These are phyloP conservation scores for Aureobasidium sp. DNA, from an alignment of 2,329 filamentous ascomycete species.

Conservation along the genomic window DNA sequence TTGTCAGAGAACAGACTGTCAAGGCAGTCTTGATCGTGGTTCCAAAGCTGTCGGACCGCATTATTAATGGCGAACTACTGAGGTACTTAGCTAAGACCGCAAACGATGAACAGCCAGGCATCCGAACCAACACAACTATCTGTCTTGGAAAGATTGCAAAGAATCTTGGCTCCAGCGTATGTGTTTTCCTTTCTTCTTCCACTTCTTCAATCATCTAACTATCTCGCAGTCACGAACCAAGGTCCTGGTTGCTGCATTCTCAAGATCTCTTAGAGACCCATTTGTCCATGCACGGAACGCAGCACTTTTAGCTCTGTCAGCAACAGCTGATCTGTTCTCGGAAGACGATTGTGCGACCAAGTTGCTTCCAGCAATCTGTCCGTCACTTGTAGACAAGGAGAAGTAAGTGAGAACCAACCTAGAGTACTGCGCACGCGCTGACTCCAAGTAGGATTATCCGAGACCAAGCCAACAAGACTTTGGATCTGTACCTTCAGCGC, in stretches of 20 bases:
- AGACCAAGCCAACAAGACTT: slow-evolving; percentile 81
- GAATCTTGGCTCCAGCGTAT: slow-evolving; percentile 60
- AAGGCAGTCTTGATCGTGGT: slow-evolving; percentile 88
- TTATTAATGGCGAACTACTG: slow-evolving; percentile 86
- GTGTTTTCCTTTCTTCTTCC: background rate
- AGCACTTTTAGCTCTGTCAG: slow-evolving; percentile 73
- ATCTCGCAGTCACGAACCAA: slow-evolving; percentile 62
- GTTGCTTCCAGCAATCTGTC: slow-evolving; percentile 76
- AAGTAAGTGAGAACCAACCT: slow-evolving; percentile 44
- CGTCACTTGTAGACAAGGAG: slow-evolving; percentile 85
- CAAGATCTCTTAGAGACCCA: slow-evolving; percentile 79
- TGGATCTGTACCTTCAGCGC: slow-evolving; percentile 77
- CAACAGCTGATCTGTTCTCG: slow-evolving; percentile 75
- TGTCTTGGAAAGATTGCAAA: slow-evolving; percentile 94
- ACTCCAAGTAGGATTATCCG: slow-evolving; percentile 55
- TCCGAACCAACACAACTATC: slow-evolving; percentile 96
- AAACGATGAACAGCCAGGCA: slow-evolving; percentile 95
- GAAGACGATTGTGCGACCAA: slow-evolving; percentile 84
- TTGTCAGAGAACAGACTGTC: slow-evolving; percentile 90
- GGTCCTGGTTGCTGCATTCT: slow-evolving; percentile 87
- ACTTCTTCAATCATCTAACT: slow-evolving; percentile 19
- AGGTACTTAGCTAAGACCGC: slow-evolving; percentile 89
- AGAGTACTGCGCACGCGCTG: background rate
- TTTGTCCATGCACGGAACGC: slow-evolving; percentile 93
- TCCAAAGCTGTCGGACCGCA: slow-evolving; percentile 80